These are phyloP conservation scores for Hexamita inflata DNA, from an alignment of 208 protist species.

Conservation along the genomic window DNA sequence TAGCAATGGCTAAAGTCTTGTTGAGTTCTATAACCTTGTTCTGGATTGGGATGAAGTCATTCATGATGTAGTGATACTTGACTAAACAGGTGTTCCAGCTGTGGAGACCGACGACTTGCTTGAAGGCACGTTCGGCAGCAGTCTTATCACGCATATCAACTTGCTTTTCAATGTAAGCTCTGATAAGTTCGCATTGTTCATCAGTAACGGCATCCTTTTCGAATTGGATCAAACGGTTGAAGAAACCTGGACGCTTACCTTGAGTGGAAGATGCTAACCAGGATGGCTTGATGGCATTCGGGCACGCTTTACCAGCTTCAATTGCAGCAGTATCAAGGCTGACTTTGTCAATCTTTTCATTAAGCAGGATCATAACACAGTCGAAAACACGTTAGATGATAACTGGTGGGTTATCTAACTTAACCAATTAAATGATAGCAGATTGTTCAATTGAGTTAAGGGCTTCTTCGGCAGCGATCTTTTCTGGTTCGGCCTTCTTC, in stretches of 20 bases:
- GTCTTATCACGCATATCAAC: constrained; percentile 68
- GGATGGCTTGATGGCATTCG: constrained; percentile 37
- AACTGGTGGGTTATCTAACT: constrained; percentile 70
- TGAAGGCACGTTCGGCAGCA: constrained; percentile 58
- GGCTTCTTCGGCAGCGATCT: constrained; percentile 71
- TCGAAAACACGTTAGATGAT: constrained; percentile 90
- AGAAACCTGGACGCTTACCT: constrained; percentile 50
- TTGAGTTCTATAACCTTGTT: constrained; percentile 51
- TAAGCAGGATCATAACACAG: constrained; percentile 69
- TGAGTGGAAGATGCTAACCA: constrained; percentile 43
- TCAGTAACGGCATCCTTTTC: constrained; percentile 81
- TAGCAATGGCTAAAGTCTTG: constrained; percentile 29
- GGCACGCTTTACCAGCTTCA: constrained; percentile 39
- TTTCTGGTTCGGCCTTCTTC: constrained; percentile 67
- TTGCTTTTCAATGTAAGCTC: constrained; percentile 79
- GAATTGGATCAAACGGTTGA: constrained; percentile 50
- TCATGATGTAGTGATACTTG: constrained; percentile 83
- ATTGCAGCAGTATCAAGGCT: constrained; percentile 43
- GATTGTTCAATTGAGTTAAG: constrained; percentile 70
- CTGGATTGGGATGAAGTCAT: constrained; percentile 81
- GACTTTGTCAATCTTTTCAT: constrained; percentile 23
- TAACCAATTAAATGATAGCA: constrained; percentile 74
- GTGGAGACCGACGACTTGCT: constrained; percentile 61
- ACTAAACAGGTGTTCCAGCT: constrained; percentile 82
- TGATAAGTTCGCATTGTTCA: constrained; percentile 85